Conservation (phyloP, 2,329 filamentous ascomycete species). For the Endocalyx cinctus region DNA sequence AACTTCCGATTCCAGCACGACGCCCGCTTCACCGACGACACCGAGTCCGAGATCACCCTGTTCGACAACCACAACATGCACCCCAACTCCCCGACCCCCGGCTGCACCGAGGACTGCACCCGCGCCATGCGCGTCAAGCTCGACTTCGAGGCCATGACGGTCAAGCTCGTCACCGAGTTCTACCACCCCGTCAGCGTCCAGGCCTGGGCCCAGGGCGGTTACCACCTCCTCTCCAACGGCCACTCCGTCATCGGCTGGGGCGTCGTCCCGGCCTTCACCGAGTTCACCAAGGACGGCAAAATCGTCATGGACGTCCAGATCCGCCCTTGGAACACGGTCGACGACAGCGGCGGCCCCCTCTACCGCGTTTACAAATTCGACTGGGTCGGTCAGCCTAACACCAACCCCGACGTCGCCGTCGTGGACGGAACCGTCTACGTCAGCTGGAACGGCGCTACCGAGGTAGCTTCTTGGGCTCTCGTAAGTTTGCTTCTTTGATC, state of each 20-base stretch:
- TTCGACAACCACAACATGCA: conserved; percentile 35
- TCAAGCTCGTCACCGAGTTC: conserved; percentile 41
- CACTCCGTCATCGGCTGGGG: conserved; percentile 56
- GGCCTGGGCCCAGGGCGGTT: conserved; percentile 38
- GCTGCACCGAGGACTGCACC: conserved; percentile 25
- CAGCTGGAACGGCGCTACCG: conserved; percentile 43
- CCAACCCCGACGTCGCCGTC: conserved; percentile 20
- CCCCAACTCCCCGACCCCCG: conserved; percentile 15
- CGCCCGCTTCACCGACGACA: conserved; percentile 28
- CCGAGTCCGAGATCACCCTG: conserved; percentile 27
- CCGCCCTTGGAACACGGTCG: conserved; percentile 35
- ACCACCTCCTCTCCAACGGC: conserved; percentile 49
- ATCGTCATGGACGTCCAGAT: conserved; percentile 44
- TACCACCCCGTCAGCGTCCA: conserved; percentile 31
- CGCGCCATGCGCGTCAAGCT: conserved; percentile 43
- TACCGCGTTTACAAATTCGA: conserved; percentile 51
- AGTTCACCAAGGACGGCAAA: conserved; percentile 42
- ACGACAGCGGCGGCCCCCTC: conserved; percentile 32
- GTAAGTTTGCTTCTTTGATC: conserved; percentile 7
- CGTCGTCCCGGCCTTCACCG: conserved; percentile 41
- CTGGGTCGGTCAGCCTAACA: conserved; percentile 40
- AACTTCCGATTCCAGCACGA: conserved; percentile 36
- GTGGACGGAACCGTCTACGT: conserved; percentile 28
- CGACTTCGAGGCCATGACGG: conserved; percentile 37
- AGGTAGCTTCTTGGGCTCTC: conserved; percentile 28